Evolutionary conservation across 176 grass and related monocot species (phyloP).

Genomic region (Pharus latifolius): DNA sequence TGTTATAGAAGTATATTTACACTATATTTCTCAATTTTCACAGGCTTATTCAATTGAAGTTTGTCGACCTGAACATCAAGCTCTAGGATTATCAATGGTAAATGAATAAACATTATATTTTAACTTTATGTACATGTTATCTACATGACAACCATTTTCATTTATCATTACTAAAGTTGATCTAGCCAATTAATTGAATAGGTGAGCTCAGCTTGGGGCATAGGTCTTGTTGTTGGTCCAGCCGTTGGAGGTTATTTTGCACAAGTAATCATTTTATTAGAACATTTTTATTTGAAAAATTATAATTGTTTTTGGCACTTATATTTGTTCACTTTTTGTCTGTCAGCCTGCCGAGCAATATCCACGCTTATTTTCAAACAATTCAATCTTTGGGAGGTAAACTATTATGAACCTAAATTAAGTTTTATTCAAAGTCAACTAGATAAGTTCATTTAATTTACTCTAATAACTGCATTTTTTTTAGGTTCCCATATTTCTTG

Average conservation of each 20-base stretch:
- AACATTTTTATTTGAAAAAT: background rate
- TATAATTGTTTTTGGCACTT: background rate
- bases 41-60: conserved; percentile 81
- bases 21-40: background rate
- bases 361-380: conserved; percentile 44
- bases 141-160: background rate
- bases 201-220: conserved; percentile 43
- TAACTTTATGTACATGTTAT: no score
- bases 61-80: conserved; percentile 55
- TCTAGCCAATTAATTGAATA: background rate
- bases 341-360: conserved; percentile 70
- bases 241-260: conserved; percentile 74
- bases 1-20: background rate
- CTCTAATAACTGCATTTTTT: background rate
- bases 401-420: background rate
- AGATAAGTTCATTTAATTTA: background rate
- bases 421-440: background rate
- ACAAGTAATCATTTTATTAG: conserved; percentile 24
- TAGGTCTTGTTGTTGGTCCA: conserved; percentile 69
- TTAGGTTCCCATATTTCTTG: conserved; percentile 81
- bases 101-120: background rate
- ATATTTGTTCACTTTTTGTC: background rate
- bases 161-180: background rate
- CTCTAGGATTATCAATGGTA: conserved; percentile 62
- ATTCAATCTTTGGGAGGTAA: conserved; percentile 55